These are phyloP conservation scores for Penicillium argentinense DNA, from an alignment of 495 filamentous ascomycete species.

Conservation along the genomic window DNA sequence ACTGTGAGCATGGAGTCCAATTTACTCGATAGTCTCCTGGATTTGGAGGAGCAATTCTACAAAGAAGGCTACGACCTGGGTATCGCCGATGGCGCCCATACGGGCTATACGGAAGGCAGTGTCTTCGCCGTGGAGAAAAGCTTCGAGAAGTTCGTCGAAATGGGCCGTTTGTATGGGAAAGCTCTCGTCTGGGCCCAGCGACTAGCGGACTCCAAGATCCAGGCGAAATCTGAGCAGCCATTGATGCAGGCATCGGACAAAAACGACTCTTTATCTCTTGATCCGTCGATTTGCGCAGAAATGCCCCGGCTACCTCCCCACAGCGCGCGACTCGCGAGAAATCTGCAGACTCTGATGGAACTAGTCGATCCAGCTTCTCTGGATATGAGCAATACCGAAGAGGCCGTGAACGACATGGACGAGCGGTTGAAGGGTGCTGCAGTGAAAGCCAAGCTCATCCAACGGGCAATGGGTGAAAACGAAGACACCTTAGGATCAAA, in stretches of 20 bases:
- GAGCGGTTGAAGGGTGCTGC: slow-evolving; percentile 76
- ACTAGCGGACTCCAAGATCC: slow-evolving; percentile 33
- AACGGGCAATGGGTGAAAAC: slow-evolving; percentile 65
- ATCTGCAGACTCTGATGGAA: slow-evolving; percentile 69
- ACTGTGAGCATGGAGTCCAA: slow-evolving; percentile 48
- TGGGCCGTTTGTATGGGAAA: slow-evolving; percentile 80
- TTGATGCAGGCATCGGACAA: slow-evolving; percentile 7
- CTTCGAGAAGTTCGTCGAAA: slow-evolving; percentile 82
- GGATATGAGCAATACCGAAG: slow-evolving; percentile 76
- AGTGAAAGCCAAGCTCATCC: slow-evolving; percentile 79
- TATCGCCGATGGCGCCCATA: slow-evolving; percentile 69
- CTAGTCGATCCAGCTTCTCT: slow-evolving; percentile 79
- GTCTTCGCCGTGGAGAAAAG: slow-evolving; percentile 89
- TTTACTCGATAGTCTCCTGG: slow-evolving; percentile 69
- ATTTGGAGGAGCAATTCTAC: slow-evolving; percentile 84
- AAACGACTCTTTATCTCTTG: slow-evolving; percentile 20
- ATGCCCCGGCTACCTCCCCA: slow-evolving; percentile 50
- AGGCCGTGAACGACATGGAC: slow-evolving; percentile 81
- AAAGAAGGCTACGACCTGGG: slow-evolving; percentile 79
- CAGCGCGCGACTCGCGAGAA: slow-evolving; percentile 67
- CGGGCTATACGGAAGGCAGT: slow-evolving; percentile 84
- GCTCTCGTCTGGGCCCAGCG: slow-evolving; percentile 77
- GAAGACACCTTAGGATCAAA: slow-evolving; percentile 28
- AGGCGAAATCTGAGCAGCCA: slow-evolving; percentile 12
- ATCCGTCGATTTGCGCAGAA: slow-evolving; percentile 31